Percentiles rank a stretch among this genome's conserved stretches.
phyloP scores from a whole-genome alignment of 164 flowering plant species.

The Vitis riparia region DNA sequence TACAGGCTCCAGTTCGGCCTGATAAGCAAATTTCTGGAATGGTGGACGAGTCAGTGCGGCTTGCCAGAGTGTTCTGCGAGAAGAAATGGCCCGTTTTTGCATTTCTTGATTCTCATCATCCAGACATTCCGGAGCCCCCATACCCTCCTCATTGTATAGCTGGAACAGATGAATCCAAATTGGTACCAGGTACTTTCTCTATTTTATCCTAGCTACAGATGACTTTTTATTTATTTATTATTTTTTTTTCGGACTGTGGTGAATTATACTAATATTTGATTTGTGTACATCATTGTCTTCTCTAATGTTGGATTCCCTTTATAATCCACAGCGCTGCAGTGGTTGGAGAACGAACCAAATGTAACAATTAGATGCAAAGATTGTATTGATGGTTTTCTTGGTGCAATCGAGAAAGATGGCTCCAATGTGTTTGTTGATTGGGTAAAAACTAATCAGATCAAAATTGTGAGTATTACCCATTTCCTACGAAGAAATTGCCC shows the following conservation, averaged over 20 bases:
- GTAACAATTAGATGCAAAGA: slow-evolving; percentile 72
- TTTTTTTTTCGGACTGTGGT: neutral
- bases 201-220: too few relatives aligned
- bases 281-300: neutral
- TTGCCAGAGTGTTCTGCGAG: slow-evolving; percentile 64
- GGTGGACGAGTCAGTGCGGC: slow-evolving; percentile 66
- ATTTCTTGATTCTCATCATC: slow-evolving; percentile 80
- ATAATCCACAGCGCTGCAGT: slow-evolving; percentile 44
- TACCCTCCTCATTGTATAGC: slow-evolving; percentile 88
- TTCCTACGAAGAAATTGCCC: neutral
- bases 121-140: slow-evolving; percentile 83
- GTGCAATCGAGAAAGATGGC: slow-evolving; percentile 78
- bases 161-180: slow-evolving; percentile 78
- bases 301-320: neutral
- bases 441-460: slow-evolving; percentile 66
- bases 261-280: neutral
- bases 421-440: slow-evolving; percentile 77
- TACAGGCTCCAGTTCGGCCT: slow-evolving; percentile 74
- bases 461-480: slow-evolving; percentile 49
- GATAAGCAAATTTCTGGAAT: slow-evolving; percentile 67
- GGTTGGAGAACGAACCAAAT: slow-evolving; percentile 77
- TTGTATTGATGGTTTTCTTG: slow-evolving; percentile 85
- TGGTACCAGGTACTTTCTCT: slow-evolving; percentile 17
- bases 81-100: slow-evolving; percentile 84
- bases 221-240: too few relatives aligned